A percentile compares a stretch with the other conserved stretches of the same genome.
These are phyloP conservation scores for Apiospora phragmitis DNA, from an alignment of 2,329 filamentous ascomycete genomes.

Conservation along the genomic window DNA sequence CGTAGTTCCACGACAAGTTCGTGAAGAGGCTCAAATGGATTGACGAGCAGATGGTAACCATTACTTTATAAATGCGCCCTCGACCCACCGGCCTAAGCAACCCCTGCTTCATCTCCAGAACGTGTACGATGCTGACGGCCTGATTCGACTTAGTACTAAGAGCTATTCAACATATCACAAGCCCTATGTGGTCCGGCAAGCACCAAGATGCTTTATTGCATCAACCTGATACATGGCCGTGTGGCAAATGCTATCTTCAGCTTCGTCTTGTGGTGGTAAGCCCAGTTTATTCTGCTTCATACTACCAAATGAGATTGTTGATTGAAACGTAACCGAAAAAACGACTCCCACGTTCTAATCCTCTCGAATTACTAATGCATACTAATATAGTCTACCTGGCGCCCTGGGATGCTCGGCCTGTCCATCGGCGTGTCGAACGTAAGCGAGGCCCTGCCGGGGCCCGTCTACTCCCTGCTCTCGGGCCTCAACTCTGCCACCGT, in stretches of 20 bases:
- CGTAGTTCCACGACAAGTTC: conserved; percentile 58
- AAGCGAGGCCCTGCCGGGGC: conserved; percentile 54
- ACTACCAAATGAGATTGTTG: neutral
- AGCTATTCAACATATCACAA: conserved; percentile 70
- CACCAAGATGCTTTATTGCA: conserved; percentile 72
- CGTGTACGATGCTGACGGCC: neutral
- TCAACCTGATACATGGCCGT: conserved; percentile 64
- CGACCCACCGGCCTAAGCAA: no score
- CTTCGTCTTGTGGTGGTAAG: conserved; percentile 65
- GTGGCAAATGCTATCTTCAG: conserved; percentile 56
- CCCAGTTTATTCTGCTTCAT: neutral
- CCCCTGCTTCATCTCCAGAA: neutral
- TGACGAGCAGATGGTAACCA: conserved; percentile 63
- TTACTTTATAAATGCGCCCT: neutral
- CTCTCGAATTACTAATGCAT: neutral
- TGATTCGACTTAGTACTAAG: conserved; percentile 59
- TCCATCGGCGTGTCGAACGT: conserved; percentile 65
- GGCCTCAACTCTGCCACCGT: conserved; percentile 73
- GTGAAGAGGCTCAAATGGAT: conserved; percentile 64
- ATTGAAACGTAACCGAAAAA: no score
- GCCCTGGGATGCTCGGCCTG: conserved; percentile 69
- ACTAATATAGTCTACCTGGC: conserved; percentile 62
- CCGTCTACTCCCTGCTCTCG: conserved; percentile 69
- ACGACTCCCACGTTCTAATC: neutral
- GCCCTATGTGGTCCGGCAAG: conserved; percentile 66